These are phyloP conservation scores for Schizosaccharomyces cryophilus DNA, from an alignment of 805 yeast genomes.

Conservation along the genomic window DNA sequence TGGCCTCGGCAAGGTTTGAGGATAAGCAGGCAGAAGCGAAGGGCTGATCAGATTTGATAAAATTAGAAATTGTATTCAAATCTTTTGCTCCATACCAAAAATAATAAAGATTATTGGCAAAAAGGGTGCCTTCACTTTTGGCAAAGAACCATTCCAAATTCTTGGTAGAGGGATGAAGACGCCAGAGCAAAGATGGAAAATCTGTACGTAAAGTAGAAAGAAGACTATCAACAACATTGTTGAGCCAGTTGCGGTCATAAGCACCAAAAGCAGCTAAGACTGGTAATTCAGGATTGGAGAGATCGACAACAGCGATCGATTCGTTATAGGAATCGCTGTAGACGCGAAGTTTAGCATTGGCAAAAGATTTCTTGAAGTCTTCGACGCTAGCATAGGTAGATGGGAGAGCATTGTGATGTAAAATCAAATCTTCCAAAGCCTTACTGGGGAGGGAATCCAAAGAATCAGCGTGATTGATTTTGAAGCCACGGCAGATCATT, in stretches of 20 bases:
- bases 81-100: conserved; percentile 80
- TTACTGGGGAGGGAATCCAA: conserved; percentile 33
- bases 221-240: conserved; percentile 85
- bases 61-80: conserved; percentile 31
- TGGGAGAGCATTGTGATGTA: conserved; percentile 25
- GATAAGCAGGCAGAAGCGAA: background rate
- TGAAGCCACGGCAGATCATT: conserved; percentile 88
- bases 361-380: conserved; percentile 51
- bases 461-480: conserved; percentile 39
- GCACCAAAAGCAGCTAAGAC: conserved; percentile 66
- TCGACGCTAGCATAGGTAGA: conserved; percentile 53
- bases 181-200: conserved; percentile 57
- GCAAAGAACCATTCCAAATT: conserved; percentile 79
- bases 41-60: conserved; percentile 20
- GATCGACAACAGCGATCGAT: conserved; percentile 28
- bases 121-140: conserved; percentile 81
- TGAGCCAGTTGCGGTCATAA: conserved; percentile 83
- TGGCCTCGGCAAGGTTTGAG: background rate
- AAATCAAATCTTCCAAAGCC: background rate
- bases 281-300: conserved; percentile 27
- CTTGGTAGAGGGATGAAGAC: conserved; percentile 68
- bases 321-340: conserved; percentile 93
- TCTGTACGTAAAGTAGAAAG: conserved; percentile 63
- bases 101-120: conserved; percentile 65
- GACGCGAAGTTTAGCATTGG: conserved; percentile 36